phyloP scores from a whole-genome alignment of 2,329 filamentous ascomycete species.

The Calycina herbarum region DNA sequence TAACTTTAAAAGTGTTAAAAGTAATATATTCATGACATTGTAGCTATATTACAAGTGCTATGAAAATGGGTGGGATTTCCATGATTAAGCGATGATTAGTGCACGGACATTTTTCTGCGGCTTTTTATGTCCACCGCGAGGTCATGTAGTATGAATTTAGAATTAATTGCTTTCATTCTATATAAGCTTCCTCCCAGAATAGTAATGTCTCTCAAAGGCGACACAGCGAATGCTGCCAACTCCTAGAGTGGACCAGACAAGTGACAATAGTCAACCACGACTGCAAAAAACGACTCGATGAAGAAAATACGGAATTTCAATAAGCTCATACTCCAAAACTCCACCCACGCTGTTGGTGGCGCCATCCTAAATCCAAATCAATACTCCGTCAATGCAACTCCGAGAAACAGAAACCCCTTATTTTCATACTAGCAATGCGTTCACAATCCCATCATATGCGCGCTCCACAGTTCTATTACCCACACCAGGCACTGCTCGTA shows the following conservation, averaged over 20 bases:
- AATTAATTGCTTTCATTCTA: background rate
- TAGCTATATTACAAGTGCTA: too few relatives aligned
- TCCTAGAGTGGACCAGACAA: background rate
- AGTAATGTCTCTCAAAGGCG: background rate
- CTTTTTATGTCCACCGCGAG: too few relatives aligned
- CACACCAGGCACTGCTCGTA: constrained; percentile 57
- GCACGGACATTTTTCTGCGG: too few relatives aligned
- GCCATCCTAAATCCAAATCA: background rate
- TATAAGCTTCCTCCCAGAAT: background rate
- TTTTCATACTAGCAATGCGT: constrained; percentile 10
- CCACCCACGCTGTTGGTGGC: background rate
- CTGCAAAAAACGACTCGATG: background rate
- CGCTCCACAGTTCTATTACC: constrained; percentile 57
- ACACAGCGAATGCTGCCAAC: background rate
- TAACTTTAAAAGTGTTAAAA: too few relatives aligned
- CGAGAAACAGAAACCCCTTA: constrained; percentile 4
- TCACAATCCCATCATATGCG: constrained; percentile 43
- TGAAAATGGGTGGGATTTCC: too few relatives aligned
- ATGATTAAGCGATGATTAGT: too few relatives aligned
- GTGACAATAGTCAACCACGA: background rate
- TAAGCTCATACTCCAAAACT: background rate
- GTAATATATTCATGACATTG: too few relatives aligned
- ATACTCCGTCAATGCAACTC: constrained; percentile 5
- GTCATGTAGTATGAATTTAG: background rate
- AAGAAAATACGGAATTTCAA: background rate